Evolutionary conservation across 2,329 filamentous ascomycete genomes (phyloP).

Genomic region (Lachnellula willkommii): DNA sequence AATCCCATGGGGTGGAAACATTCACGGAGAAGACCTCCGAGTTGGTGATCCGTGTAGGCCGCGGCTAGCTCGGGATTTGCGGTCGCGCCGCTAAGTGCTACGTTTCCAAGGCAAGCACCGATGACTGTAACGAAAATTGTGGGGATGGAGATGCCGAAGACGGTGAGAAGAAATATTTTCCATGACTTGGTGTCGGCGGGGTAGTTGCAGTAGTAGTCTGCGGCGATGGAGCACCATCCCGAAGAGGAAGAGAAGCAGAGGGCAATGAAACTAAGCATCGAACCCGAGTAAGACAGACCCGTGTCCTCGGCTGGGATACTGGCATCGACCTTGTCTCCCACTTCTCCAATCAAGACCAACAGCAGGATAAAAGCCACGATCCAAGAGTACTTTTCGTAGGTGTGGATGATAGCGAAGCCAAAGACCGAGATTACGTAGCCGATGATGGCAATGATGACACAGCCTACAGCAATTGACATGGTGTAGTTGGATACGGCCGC

Average conservation of each 20-base stretch:
- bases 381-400: slow-evolving; percentile 46
- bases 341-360: slow-evolving; percentile 43
- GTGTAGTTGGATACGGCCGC: slow-evolving; percentile 32
- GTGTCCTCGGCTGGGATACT: slow-evolving; percentile 29
- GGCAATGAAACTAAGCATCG: slow-evolving; percentile 26
- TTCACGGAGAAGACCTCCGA: slow-evolving; percentile 43
- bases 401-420: slow-evolving; percentile 38
- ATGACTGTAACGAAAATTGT: slow-evolving; percentile 39
- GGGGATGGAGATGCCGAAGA: slow-evolving; percentile 26
- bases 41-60: slow-evolving; percentile 38
- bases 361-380: slow-evolving; percentile 43
- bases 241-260: slow-evolving; percentile 28
- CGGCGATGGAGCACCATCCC: slow-evolving; percentile 30
- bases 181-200: slow-evolving; percentile 29
- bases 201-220: slow-evolving; percentile 32
- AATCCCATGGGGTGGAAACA: slow-evolving; percentile 42
- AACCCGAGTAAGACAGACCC: slow-evolving; percentile 33
- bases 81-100: slow-evolving; percentile 33
- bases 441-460: slow-evolving; percentile 27
- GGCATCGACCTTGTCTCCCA: slow-evolving; percentile 39
- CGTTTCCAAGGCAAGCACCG: slow-evolving; percentile 38
- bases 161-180: slow-evolving; percentile 28
- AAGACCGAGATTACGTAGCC: slow-evolving; percentile 29
- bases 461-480: slow-evolving; percentile 37
- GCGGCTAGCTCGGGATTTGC: slow-evolving; percentile 36